Evolutionary conservation across 2,329 filamentous ascomycete species (phyloP).

Genomic region (Talaromyces sp.): DNA sequence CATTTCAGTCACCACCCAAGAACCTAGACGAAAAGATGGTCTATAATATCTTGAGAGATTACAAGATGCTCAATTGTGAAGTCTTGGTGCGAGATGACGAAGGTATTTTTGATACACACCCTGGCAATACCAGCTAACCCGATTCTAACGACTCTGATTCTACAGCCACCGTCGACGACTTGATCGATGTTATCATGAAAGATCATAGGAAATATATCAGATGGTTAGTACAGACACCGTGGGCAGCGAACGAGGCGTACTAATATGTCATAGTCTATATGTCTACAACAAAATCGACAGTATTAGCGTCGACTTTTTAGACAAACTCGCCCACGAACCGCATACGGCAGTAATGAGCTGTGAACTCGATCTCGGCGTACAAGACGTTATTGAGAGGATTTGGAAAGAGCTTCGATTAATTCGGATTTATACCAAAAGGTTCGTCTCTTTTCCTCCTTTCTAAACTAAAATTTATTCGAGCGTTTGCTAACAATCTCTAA

Average conservation of each 20-base stretch:
- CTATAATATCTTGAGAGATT: constrained; percentile 94
- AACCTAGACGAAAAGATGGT: constrained; percentile 95
- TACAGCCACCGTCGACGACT: constrained; percentile 85
- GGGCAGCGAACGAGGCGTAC: background rate
- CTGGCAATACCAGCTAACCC: background rate
- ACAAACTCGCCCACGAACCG: constrained; percentile 86
- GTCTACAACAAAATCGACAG: constrained; percentile 99
- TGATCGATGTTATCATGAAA: constrained; percentile 99
- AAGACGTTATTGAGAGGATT: constrained; percentile 89
- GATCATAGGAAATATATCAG: constrained; percentile 97
- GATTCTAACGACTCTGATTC: background rate
- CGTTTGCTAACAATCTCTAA: constrained; percentile 9
- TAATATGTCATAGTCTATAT: constrained; percentile 62
- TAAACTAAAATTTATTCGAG: background rate
- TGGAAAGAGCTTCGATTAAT: constrained; percentile 92
- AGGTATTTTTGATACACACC: constrained; percentile 39
- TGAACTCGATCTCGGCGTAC: constrained; percentile 87
- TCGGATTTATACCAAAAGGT: constrained; percentile 86
- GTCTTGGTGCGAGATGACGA: constrained; percentile 93
- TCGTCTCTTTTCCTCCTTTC: constrained; percentile 17
- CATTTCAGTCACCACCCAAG: constrained; percentile 85
- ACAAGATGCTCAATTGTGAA: constrained; percentile 98
- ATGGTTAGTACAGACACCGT: constrained; percentile 43
- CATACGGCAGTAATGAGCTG: constrained; percentile 97
- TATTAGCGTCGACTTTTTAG: constrained; percentile 87